A percentile compares a stretch with the other conserved stretches of the same genome.
These are phyloP conservation scores for Fusarium nodosum DNA, from an alignment of 2,329 filamentous ascomycete species.

Conservation along the genomic window DNA sequence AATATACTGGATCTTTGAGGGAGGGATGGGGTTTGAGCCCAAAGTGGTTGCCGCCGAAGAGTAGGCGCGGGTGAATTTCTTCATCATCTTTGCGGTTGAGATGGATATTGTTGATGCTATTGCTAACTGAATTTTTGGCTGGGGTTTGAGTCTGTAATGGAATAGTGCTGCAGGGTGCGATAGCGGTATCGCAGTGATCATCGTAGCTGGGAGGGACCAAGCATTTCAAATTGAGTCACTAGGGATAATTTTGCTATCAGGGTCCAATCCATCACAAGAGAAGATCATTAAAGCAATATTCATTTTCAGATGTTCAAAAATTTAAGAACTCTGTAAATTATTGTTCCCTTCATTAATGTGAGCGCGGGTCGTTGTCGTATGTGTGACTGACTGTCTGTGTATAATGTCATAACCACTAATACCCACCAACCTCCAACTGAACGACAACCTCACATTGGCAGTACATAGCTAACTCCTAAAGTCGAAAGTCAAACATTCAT, in stretches of 20 bases:
- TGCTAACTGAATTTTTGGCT: constrained; percentile 26
- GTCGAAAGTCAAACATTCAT: neutral
- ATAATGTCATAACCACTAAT: neutral
- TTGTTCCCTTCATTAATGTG: neutral
- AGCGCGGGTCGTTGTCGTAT: too few species aligned
- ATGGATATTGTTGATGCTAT: constrained; percentile 27
- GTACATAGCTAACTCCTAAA: neutral
- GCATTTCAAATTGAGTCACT: constrained; percentile 18
- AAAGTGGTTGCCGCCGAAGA: constrained; percentile 50
- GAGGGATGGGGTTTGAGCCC: constrained; percentile 67
- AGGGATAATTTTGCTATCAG: neutral
- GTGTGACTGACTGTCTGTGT: neutral
- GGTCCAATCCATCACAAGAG: neutral
- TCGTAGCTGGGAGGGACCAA: constrained; percentile 33
- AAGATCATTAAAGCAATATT: too few species aligned
- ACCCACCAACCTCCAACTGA: neutral
- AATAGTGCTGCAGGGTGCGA: constrained; percentile 20
- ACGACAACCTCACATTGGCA: neutral
- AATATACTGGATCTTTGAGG: constrained; percentile 90
- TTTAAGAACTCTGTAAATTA: neutral
- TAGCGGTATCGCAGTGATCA: constrained; percentile 44
- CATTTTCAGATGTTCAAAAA: accelerated
- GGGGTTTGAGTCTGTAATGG: constrained; percentile 23
- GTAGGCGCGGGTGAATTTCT: constrained; percentile 54
- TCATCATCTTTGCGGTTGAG: constrained; percentile 46